These are phyloP conservation scores for Xanthoconium stramineum DNA, from an alignment of 768 basidiomycete genomes.

Conservation along the genomic window DNA sequence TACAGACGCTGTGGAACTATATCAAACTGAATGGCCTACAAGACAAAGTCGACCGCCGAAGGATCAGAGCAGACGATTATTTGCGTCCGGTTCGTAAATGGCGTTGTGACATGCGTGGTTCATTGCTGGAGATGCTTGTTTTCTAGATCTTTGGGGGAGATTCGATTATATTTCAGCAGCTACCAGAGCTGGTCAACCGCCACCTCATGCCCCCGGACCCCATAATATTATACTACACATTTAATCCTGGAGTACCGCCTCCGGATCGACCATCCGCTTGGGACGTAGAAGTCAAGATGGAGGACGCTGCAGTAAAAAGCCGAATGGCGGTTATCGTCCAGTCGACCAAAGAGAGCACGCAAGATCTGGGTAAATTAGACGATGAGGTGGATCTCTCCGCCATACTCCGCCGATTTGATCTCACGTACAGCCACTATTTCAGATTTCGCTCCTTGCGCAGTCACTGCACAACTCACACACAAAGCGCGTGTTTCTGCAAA, in stretches of 20 bases:
- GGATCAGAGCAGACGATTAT: conserved; percentile 66
- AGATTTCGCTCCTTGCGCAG: conserved; percentile 84
- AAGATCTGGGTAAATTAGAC: conserved; percentile 69
- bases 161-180: conserved; percentile 66
- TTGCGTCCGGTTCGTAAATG: conserved; percentile 54
- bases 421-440: conserved; percentile 15
- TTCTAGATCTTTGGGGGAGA: conserved; percentile 70
- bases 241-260: conserved; percentile 59
- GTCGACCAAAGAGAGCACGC: conserved; percentile 66
- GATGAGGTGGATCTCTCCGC: conserved; percentile 64
- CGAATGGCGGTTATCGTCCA: conserved; percentile 72
- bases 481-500: conserved; percentile 81
- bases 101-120: background rate
- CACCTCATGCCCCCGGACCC: conserved; percentile 78
- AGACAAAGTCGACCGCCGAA: conserved; percentile 74
- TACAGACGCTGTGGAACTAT: conserved; percentile 89
- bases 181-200: conserved; percentile 84
- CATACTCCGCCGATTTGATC: conserved; percentile 8
- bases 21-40: conserved; percentile 82
- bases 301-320: conserved; percentile 70
- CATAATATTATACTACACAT: conserved; percentile 70
- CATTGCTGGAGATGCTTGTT: background rate
- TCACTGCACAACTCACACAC: conserved; percentile 83
- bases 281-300: conserved; percentile 87
- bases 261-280: conserved; percentile 75